Conservation (phyloP, 106 monocot genomes). For the Dendrobium catenatum region DNA sequence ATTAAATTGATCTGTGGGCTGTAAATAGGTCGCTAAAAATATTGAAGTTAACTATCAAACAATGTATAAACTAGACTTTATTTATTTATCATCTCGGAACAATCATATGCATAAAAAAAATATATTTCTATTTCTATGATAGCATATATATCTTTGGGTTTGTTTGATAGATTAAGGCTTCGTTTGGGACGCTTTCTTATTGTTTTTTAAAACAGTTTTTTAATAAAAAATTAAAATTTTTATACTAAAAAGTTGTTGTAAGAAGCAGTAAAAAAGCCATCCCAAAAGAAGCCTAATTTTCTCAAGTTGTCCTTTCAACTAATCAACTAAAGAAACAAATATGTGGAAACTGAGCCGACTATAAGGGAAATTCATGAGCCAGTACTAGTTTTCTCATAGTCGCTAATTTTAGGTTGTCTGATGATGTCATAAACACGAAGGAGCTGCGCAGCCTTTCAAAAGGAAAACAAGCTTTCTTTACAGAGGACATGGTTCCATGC, state of each 20-base stretch:
- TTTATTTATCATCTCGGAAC: background rate
- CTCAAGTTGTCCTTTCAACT: too few species aligned
- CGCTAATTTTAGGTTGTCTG: background rate
- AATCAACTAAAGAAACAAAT: too few species aligned
- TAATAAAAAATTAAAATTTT: too few species aligned
- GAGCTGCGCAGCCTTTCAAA: background rate
- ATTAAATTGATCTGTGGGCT: background rate
- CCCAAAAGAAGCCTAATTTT: background rate
- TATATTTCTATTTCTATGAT: background rate
- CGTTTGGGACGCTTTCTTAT: too few species aligned
- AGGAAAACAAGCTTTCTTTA: background rate
- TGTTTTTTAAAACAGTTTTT: too few species aligned
- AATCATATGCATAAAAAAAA: background rate
- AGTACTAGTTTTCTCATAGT: background rate
- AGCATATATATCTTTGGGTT: background rate
- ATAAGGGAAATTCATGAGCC: background rate
- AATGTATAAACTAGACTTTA: background rate
- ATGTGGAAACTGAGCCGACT: background rate
- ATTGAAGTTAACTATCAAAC: background rate
- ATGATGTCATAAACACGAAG: background rate
- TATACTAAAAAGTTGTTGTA: too few species aligned
- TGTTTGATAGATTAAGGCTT: background rate
- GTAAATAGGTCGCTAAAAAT: background rate
- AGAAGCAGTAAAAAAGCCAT: too few species aligned
- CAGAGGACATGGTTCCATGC: background rate